These are phyloP conservation scores for Chytriomyces sp. DNA, from an alignment of 192 early-diverging fungal species.

Conservation along the genomic window DNA sequence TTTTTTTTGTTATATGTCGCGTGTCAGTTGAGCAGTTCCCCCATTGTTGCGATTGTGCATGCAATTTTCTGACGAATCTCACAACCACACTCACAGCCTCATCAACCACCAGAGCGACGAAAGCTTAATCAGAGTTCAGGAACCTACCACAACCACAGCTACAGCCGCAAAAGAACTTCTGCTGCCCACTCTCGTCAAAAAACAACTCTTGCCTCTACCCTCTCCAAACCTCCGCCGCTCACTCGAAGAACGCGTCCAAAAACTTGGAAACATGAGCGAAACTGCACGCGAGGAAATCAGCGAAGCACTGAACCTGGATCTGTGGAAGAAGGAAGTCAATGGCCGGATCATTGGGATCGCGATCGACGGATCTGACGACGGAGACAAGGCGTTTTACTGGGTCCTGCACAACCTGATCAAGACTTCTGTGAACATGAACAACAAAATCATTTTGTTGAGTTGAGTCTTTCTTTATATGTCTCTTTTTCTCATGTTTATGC, in stretches of 20 bases:
- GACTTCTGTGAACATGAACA: conserved; percentile 4
- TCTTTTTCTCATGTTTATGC: background rate
- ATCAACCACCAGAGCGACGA: background rate
- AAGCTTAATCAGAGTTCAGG: background rate
- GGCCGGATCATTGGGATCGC: conserved; percentile 17
- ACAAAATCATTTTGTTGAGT: conserved; percentile 21
- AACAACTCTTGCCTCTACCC: background rate
- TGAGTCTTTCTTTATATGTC: background rate
- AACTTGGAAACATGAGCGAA: background rate
- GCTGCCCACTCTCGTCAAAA: background rate
- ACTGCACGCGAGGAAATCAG: background rate
- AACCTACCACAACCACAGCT: background rate
- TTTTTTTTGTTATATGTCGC: too few relatives aligned
- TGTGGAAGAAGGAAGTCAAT: background rate
- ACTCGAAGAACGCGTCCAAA: background rate
- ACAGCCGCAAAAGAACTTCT: background rate
- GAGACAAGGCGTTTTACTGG: conserved; percentile 27
- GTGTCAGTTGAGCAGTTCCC: too few relatives aligned
- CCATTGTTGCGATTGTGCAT: too few relatives aligned
- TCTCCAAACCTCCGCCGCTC: background rate
- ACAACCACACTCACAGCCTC: too few relatives aligned
- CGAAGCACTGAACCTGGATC: background rate
- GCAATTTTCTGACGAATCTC: too few relatives aligned
- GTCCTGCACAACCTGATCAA: conserved; percentile 3
- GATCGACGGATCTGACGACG: conserved; percentile 21